Evolutionary conservation across 495 filamentous ascomycete species (phyloP), one percentile per base, ranked within the genome.

Genomic region (Penicillium salamii): DNA sequence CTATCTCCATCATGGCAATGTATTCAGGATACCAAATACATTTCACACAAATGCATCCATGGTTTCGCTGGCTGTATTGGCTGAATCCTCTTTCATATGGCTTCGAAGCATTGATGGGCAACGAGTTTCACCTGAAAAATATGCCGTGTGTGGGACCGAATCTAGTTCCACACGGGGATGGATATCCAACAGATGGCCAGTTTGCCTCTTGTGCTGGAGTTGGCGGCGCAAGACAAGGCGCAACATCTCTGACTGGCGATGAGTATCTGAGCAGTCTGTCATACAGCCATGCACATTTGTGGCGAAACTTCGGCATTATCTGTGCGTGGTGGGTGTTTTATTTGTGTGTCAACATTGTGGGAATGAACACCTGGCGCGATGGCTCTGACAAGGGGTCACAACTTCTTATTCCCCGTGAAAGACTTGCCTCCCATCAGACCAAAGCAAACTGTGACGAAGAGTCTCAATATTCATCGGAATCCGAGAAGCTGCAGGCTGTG

Each of bases 11-110:
- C n/a, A n/a, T n/a, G n/a, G n/a, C n/a, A n/a, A n/a, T n/a, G n/a
- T n/a, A 31, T 33, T 7, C 23, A 75, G 89, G 89, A 21, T 96
- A 86, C 62, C 67, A 89, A 7, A 87, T 95, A 32, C 86, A 88
- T 2, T 81, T 79, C 0, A 73, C 67, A 34, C 78, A 84, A 46
- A 91, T 93, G 89, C 81, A 82, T 45, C 82, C 86, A 0, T 95
- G 87, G 87, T 84, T 91, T 42, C 77, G 79, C 42, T 95, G 90
- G 90, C 68, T 92, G 1, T 78, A 77, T 13, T 86, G 80, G 71
- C 76, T 93, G 46, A 88, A 92, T 47, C 90, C 89, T 0, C 69
- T 93, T 5, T 75, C 82, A 31, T 95, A 91, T 55, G 78, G 79
- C 0, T 91, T 89, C 48, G 89, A 87, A 65, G 80, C 71, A 1